A percentile compares a stretch with the other conserved stretches of the same genome.
phyloP scores from a whole-genome alignment of 2,329 filamentous ascomycete genomes.

The Thelonectria discophora region DNA sequence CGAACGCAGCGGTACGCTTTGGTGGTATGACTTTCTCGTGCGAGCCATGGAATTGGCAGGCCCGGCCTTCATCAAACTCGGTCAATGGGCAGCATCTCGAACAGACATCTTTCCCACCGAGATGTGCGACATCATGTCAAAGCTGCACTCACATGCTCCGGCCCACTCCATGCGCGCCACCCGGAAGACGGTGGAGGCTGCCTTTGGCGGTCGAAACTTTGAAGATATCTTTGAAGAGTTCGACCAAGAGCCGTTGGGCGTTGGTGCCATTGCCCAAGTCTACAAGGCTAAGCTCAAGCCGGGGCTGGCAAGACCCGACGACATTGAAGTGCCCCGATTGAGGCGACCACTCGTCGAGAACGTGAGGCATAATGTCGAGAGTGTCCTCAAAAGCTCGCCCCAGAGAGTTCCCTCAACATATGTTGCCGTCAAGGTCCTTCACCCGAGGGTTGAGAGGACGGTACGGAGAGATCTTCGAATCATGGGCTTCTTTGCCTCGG shows the following conservation, averaged over 20 bases:
- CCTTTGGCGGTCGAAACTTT: constrained; percentile 82
- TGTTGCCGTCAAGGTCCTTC: constrained; percentile 95
- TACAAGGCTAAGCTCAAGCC: constrained; percentile 94
- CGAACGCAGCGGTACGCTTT: constrained; percentile 83
- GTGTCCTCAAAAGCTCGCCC: constrained; percentile 85
- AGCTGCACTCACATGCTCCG: constrained; percentile 91
- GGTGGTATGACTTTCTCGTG: constrained; percentile 95
- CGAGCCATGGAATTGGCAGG: constrained; percentile 90
- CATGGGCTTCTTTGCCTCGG: constrained; percentile 88
- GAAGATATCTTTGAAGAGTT: constrained; percentile 98
- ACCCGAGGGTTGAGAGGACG: constrained; percentile 87
- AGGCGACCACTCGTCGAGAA: constrained; percentile 67
- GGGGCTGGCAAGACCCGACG: constrained; percentile 72
- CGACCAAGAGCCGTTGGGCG: constrained; percentile 85
- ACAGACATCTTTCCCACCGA: constrained; percentile 95
- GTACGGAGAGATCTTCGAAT: constrained; percentile 92
- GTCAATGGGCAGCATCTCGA: constrained; percentile 97
- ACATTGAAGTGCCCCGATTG: constrained; percentile 59
- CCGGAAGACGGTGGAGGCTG: constrained; percentile 78
- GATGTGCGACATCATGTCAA: constrained; percentile 93
- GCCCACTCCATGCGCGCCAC: constrained; percentile 87
- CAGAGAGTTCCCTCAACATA: constrained; percentile 88
- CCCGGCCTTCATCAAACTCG: constrained; percentile 97
- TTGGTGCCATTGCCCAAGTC: constrained; percentile 96
- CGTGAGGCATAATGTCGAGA: constrained; percentile 83